Evolutionary conservation across 208 protist genomes (phyloP).

Genomic region (Porcisia hertigi): DNA sequence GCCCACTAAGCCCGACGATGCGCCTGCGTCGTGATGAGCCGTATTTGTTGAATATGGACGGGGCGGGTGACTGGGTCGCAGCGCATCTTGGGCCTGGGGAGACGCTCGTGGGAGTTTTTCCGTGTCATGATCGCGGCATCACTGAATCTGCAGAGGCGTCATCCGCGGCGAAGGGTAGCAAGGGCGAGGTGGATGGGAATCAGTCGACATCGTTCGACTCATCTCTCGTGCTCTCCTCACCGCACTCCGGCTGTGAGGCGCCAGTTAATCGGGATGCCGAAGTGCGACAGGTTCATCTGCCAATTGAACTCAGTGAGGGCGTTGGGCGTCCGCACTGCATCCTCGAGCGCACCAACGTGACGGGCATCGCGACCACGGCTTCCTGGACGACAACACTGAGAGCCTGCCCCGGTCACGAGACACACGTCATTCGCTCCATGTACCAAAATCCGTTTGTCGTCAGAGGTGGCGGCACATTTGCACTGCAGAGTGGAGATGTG

Average conservation of each 20-base stretch:
- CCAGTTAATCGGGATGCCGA: not conserved
- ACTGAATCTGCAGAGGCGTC: too few relatives aligned
- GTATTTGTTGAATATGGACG: slow-evolving; percentile 80
- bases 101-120: slow-evolving; percentile 44
- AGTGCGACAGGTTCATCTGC: slow-evolving; percentile 13
- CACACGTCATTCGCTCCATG: slow-evolving; percentile 15
- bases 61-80: slow-evolving; percentile 69
- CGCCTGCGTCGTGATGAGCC: slow-evolving; percentile 36
- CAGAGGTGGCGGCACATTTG: slow-evolving; percentile 1
- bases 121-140: not conserved
- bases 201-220: slow-evolving; percentile 19
- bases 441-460: slow-evolving; percentile 2
- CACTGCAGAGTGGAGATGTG: slow-evolving; percentile 63
- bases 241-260: not conserved
- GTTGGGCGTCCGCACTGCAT: slow-evolving; percentile 32
- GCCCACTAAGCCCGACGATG: slow-evolving; percentile 25
- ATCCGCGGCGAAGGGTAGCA: not conserved
- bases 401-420: slow-evolving; percentile 11
- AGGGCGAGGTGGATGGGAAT: not conserved
- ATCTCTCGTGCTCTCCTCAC: slow-evolving; percentile 12
- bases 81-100: slow-evolving; percentile 41
- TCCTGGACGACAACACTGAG: slow-evolving; percentile 14
- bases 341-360: slow-evolving; percentile 12
- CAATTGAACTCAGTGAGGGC: slow-evolving; percentile 21
- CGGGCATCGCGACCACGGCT: not conserved